Percentiles rank a stretch among this genome's conserved stretches.
Evolutionary conservation across 2,329 filamentous ascomycete species (phyloP).

Genomic region (Zymoseptoria pseudotritici): DNA sequence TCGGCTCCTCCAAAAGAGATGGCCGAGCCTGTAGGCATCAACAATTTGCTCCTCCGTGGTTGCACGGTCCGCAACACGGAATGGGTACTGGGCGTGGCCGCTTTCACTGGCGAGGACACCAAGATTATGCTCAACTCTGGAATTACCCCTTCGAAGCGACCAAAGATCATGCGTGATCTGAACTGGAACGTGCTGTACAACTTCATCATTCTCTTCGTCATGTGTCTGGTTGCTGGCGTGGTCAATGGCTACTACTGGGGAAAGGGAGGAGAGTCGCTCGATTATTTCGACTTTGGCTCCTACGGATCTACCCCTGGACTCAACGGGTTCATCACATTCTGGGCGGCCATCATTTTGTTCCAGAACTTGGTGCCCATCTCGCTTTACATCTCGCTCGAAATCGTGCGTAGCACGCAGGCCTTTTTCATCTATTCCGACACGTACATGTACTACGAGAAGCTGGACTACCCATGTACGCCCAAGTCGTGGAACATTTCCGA

Average conservation of each 20-base stretch:
- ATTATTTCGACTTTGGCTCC: slow-evolving; percentile 79
- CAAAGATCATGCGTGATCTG: slow-evolving; percentile 82
- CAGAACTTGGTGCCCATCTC: slow-evolving; percentile 99
- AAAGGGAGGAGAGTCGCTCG: slow-evolving; percentile 63
- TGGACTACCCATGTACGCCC: slow-evolving; percentile 91
- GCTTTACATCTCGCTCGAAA: slow-evolving; percentile 93
- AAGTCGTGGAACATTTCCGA: slow-evolving; percentile 99
- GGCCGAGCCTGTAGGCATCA: slow-evolving; percentile 88
- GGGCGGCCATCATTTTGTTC: slow-evolving; percentile 88
- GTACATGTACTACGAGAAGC: slow-evolving; percentile 92
- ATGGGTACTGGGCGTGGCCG: slow-evolving; percentile 85
- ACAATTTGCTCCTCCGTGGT: slow-evolving; percentile 88
- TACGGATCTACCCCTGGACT: slow-evolving; percentile 59
- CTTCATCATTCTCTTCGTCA: slow-evolving; percentile 77
- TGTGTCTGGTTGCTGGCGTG: slow-evolving; percentile 81
- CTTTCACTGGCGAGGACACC: slow-evolving; percentile 92
- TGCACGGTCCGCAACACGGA: slow-evolving; percentile 93
- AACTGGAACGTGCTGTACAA: slow-evolving; percentile 99
- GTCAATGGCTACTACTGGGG: slow-evolving; percentile 79
- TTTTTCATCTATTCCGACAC: slow-evolving; percentile 96
- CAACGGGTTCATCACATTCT: slow-evolving; percentile 94
- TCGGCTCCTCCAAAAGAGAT: slow-evolving; percentile 62
- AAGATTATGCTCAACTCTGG: slow-evolving; percentile 99
- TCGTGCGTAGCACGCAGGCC: slow-evolving; percentile 85
- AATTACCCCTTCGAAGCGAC: slow-evolving; percentile 86